Conservation (phyloP, 352 stramenopile genomes). For the Pythium sp. region DNA sequence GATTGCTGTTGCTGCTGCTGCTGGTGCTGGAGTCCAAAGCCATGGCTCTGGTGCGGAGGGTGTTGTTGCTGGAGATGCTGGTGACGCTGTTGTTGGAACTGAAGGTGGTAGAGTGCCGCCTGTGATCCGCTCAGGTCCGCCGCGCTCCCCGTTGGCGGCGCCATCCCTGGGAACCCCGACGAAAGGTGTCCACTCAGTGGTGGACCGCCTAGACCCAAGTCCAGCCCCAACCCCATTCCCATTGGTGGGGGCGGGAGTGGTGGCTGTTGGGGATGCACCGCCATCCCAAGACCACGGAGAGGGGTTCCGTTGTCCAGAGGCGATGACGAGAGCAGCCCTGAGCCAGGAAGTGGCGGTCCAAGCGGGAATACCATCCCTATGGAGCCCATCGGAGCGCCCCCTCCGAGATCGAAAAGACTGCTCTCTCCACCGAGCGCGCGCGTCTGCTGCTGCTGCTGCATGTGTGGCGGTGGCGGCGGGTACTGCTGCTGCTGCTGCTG, state of each 20-base stretch:
- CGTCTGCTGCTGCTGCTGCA: not conserved
- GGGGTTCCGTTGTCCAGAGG: conserved; percentile 2
- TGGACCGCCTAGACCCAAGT: not conserved
- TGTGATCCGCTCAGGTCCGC: not conserved
- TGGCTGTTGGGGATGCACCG: conserved; percentile 15
- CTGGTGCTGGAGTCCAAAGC: conserved; percentile 22
- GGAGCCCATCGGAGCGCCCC: not conserved
- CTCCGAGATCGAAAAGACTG: conserved; percentile 6
- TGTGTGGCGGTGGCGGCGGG: not conserved
- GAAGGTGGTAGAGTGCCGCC: conserved; percentile 35
- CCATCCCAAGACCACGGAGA: conserved; percentile 13
- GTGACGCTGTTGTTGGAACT: conserved; percentile 44
- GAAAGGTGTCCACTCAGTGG: not conserved
- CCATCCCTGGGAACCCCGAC: not conserved
- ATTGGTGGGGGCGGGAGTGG: conserved; percentile 11
- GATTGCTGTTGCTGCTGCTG: not conserved
- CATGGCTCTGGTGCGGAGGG: conserved; percentile 22
- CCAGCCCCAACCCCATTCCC: conserved; percentile 10
- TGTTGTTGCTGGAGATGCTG: conserved; percentile 24
- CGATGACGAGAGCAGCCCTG: conserved; percentile 1
- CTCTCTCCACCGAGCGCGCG: not conserved
- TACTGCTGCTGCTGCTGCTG: conserved; percentile 3
- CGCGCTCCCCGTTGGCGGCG: not conserved
- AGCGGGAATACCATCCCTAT: conserved; percentile 6
- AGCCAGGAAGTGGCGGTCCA: not conserved